Evolutionary conservation across 768 basidiomycete genomes (phyloP).

Genomic region (Mrakia blollopis): DNA sequence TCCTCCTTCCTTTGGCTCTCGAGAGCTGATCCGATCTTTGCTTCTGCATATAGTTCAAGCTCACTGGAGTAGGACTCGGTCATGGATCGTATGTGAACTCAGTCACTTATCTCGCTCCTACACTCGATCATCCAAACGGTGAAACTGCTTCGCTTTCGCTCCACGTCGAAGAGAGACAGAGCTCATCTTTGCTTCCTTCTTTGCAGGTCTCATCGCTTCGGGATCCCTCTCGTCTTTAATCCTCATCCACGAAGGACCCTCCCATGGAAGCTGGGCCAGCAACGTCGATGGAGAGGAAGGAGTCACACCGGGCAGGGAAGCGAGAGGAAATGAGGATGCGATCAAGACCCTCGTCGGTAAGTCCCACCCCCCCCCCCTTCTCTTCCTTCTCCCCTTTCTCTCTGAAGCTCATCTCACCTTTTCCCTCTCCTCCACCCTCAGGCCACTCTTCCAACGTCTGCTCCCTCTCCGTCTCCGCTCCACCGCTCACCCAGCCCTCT

Average conservation of each 20-base stretch:
- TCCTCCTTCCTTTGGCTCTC: neutral
- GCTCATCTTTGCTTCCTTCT: neutral
- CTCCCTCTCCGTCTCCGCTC: slow-evolving; percentile 28
- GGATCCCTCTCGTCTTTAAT: slow-evolving; percentile 27
- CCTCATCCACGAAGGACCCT: slow-evolving; percentile 26
- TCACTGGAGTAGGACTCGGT: slow-evolving; percentile 23
- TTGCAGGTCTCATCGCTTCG: slow-evolving; percentile 25
- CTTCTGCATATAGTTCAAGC: slow-evolving; percentile 12
- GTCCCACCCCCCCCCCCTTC: neutral
- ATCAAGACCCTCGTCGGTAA: slow-evolving; percentile 19
- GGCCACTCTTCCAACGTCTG: slow-evolving; percentile 30
- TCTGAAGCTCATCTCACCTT: neutral
- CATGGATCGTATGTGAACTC: slow-evolving; percentile 29
- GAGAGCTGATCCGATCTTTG: neutral
- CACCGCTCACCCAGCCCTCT: slow-evolving; percentile 6
- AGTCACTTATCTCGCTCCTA: slow-evolving; percentile 23
- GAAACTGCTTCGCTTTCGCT: neutral
- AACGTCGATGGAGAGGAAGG: slow-evolving; percentile 26
- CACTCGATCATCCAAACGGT: slow-evolving; percentile 16
- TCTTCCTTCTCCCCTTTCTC: neutral
- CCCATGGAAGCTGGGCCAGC: slow-evolving; percentile 19
- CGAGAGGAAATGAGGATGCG: slow-evolving; percentile 15
- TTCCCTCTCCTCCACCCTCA: neutral
- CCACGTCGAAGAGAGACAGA: no score
- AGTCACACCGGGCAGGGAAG: slow-evolving; percentile 17